Conservation (phyloP, 23 red algal genomes). For the Agarophyton chilense region DNA sequence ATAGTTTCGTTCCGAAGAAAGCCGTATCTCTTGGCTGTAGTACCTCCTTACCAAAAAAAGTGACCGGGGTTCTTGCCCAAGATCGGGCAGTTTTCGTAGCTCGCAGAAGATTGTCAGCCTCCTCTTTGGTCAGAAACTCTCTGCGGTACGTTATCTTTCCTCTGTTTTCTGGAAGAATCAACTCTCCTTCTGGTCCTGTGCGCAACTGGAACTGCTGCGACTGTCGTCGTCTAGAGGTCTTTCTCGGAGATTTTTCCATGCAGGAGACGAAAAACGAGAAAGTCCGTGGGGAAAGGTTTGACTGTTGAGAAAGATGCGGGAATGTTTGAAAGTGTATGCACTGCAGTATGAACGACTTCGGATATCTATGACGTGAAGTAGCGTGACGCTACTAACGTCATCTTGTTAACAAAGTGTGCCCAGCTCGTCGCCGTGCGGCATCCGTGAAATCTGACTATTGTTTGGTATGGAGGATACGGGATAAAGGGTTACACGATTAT, state of each 20-base stretch:
- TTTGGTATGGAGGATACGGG: no score
- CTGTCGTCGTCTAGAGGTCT: not conserved
- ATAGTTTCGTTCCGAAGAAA: constrained; percentile 68
- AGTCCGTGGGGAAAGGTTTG: not conserved
- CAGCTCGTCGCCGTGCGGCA: no score
- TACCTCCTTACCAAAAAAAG: constrained; percentile 58
- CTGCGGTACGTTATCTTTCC: constrained; percentile 43
- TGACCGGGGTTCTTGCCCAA: constrained; percentile 61
- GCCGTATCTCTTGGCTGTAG: constrained; percentile 71
- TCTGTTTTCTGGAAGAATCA: constrained; percentile 20
- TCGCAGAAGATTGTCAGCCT: constrained; percentile 23
- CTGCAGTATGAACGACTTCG: no score
- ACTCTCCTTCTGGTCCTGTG: constrained; percentile 26
- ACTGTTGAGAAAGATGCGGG: not conserved
- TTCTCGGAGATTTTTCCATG: constrained; percentile 16
- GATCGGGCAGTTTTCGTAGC: constrained; percentile 34
- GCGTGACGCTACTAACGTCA: no score
- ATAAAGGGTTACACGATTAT: no score
- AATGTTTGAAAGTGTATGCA: no score
- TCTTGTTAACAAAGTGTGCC: no score
- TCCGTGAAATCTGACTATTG: no score
- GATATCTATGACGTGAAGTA: no score
- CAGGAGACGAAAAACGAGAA: not conserved
- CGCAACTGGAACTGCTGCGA: not conserved
- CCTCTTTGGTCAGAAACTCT: constrained; percentile 30